A percentile compares a stretch with the other conserved stretches of the same genome.
phyloP scores from a whole-genome alignment of 805 yeast genomes.

The Yarrowia sp. region DNA sequence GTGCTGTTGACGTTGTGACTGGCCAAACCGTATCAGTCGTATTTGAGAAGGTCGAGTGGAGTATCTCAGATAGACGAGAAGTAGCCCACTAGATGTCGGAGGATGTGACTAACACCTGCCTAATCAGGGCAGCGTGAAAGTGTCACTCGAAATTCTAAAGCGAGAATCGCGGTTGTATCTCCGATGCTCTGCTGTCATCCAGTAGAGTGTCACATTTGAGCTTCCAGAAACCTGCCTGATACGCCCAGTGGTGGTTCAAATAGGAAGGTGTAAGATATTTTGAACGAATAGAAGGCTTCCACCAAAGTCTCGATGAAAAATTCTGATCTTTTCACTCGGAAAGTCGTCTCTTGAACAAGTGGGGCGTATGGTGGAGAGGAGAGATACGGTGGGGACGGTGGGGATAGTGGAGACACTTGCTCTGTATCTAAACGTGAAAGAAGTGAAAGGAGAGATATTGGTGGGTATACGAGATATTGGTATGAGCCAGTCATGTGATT shows the following conservation, averaged over 20 bases:
- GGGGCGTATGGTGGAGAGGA: not conserved
- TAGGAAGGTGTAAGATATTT: not conserved
- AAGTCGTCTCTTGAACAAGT: not conserved
- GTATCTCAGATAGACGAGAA: slow-evolving; percentile 1
- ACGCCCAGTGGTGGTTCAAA: not conserved
- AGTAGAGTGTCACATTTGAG: not conserved
- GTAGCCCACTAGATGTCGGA: not conserved
- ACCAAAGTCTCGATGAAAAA: not conserved
- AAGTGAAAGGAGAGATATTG: not conserved
- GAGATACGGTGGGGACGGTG: not conserved
- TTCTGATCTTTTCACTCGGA: not conserved
- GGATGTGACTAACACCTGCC: not conserved
- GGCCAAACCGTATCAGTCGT: slow-evolving; percentile 26
- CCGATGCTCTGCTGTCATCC: not conserved
- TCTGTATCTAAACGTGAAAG: slow-evolving; percentile 1
- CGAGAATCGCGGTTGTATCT: not conserved
- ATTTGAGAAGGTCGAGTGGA: not conserved
- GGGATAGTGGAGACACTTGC: not conserved
- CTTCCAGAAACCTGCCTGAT: slow-evolving; percentile 9
- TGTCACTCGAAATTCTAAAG: not conserved
- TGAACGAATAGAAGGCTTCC: not conserved
- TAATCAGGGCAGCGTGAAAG: not conserved
- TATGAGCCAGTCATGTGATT: not conserved
- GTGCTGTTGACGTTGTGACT: slow-evolving; percentile 10
- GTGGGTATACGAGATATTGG: slow-evolving; percentile 8